Base-by-base conservation (phyloP, 352 stramenopile genomes). In the Pythium biforme region DNA sequence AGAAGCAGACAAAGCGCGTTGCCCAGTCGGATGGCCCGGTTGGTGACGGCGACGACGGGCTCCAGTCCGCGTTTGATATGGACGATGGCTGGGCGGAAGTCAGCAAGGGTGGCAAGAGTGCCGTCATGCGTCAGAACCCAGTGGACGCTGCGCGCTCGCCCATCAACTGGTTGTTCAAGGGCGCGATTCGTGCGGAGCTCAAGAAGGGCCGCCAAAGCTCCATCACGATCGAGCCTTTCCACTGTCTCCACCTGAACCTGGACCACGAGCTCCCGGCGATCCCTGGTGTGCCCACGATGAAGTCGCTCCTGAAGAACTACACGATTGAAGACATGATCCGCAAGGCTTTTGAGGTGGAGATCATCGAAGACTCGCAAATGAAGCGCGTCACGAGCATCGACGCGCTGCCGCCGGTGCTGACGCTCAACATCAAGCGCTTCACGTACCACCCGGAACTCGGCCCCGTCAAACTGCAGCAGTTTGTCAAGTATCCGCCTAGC, bases 81-180 rank as follows among this genome's bases (percentile, higher is more conserved):
- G 79, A 89, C 23, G 77, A 90, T 22, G 83, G 82, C 17, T 94
- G 86, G 86, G 81, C 81, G 9, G 83, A 94, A 65, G 83, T 94
- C 20, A 79, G 84, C 10, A 86, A 85, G 51, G 75, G 77, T 6
- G 86, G 86, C n/a, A 92, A 89, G 66, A 91, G 76, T 51, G 85
- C 79, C 22, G 77, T 92, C 41, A 49, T 94, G 46, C 82, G 81
- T 20, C 82, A 92, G 54, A 90, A 93, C 53, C 75, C 71, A 8
- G 77, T 90, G 17, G 81, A 92, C 40, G 69, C 68, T 11, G 76
- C 65, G 14, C 78, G 76, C 0, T 94, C 86, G 58, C 86, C 86
- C 6, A 89, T 94, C 63, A 94, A 91, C 60, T 92, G 85, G 79
- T 66, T 94, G 29, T 94, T 94, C 45, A 94, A 93, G 58, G 86